These are phyloP conservation scores for Cerrena zonata DNA, from an alignment of 1,284 basidiomycete genomes.

Conservation along the genomic window DNA sequence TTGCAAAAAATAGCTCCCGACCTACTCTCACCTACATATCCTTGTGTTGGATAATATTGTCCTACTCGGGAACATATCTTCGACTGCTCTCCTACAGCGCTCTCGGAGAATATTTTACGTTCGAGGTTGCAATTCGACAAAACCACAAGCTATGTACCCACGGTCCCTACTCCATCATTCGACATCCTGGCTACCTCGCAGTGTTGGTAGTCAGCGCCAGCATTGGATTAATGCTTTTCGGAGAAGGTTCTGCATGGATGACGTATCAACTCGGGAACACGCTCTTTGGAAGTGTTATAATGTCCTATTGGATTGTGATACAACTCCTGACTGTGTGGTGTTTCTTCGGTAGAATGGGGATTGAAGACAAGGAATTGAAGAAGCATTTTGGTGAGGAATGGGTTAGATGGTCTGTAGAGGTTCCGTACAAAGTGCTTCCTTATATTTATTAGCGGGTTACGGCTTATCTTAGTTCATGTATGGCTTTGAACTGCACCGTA, in stretches of 20 bases:
- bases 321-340: not conserved
- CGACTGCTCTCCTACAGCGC: slow-evolving; percentile 5
- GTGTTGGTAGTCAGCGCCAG: not conserved
- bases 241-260: not conserved
- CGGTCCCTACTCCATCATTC: slow-evolving; percentile 9
- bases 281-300: not conserved
- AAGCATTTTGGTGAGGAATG: slow-evolving; percentile 17
- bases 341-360: not conserved
- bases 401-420: slow-evolving; percentile 3
- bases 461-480: too few species aligned
- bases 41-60: not conserved
- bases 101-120: slow-evolving; percentile 9
- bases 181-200: slow-evolving; percentile 11
- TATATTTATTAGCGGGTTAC: not conserved
- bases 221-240: not conserved
- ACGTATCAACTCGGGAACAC: not conserved
- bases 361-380: slow-evolving; percentile 16
- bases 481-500: too few species aligned
- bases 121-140: slow-evolving; percentile 5
- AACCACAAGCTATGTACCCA: slow-evolving; percentile 7
- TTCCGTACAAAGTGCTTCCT: slow-evolving; percentile 7
- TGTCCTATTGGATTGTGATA: not conserved
- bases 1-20: not conserved
- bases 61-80: not conserved
- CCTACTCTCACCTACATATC: not conserved